Conservation (phyloP, 768 basidiomycete genomes). For the Auricularia cornea region DNA sequence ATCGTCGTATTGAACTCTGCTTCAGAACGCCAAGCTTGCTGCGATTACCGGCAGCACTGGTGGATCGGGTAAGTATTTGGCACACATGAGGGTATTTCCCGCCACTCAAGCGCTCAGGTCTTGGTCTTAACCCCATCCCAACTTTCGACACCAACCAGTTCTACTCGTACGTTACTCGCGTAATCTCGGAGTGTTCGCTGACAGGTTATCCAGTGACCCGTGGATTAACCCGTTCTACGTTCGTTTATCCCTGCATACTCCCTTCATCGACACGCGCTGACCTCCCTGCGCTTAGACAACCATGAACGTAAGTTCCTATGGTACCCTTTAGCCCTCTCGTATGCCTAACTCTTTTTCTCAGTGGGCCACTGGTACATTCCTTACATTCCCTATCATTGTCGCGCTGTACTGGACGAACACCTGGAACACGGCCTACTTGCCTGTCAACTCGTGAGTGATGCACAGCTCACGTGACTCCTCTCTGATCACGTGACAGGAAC, state of each 20-base stretch:
- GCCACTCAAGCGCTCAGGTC: too few relatives aligned
- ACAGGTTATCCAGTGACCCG: background rate
- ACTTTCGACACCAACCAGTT: slow-evolving; percentile 32
- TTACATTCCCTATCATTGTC: slow-evolving; percentile 14
- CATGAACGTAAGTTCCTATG: background rate
- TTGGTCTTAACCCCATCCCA: slow-evolving; percentile 28
- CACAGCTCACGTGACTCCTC: too few relatives aligned
- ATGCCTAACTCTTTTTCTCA: background rate
- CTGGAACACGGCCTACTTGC: slow-evolving; percentile 33
- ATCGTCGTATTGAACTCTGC: slow-evolving; percentile 12
- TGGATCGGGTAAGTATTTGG: too few relatives aligned
- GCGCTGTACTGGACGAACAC: slow-evolving; percentile 27
- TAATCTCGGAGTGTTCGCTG: background rate
- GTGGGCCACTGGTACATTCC: background rate
- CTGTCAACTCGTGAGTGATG: slow-evolving; percentile 28
- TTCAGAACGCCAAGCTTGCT: slow-evolving; percentile 23
- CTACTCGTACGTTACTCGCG: background rate
- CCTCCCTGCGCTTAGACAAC: background rate
- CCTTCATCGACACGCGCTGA: background rate
- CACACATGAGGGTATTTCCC: too few relatives aligned
- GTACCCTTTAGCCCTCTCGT: background rate
- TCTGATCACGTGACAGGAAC: slow-evolving; percentile 10
- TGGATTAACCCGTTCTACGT: background rate
- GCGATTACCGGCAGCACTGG: slow-evolving; percentile 12
- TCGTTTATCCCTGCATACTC: slow-evolving; percentile 11